Base-by-base conservation (phyloP, 352 stramenopile genomes). In the Globisporangium nunn region DNA sequence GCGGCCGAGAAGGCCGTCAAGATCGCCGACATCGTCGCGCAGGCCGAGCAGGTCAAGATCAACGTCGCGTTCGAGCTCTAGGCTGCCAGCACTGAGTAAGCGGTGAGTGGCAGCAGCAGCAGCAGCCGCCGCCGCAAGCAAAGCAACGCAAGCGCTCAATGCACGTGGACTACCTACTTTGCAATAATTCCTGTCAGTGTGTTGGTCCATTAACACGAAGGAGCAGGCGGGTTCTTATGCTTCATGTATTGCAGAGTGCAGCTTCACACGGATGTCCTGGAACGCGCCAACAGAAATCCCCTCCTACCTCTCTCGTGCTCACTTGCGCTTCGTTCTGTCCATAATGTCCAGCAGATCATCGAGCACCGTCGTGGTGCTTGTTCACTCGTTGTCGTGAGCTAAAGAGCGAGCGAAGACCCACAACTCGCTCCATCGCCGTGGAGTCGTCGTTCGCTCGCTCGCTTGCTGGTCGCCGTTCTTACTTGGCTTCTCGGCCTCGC, bases 1-100 rank as follows among this genome's bases (percentile, higher is more conserved):
- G 96, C 95, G 37, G 95, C 95, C 31, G 75, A 87, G 60, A 98
- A 98, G 83, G 96, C 96, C 29, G 96, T 99, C 52, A 90, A 92
- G 72, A 87, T 90, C 58, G 82, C 82, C 50, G 80, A 89, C 67
- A 92, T 92, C 55, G 80, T 92, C 48, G 65, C 71, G 57, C 76
- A 90, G 69, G 82, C 82, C 59, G 74, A 83, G 52, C 41, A 87
- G 61, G 80, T 81, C 46, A 75, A 91, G 55, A 72, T 92, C 69
- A 74, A 71, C 62, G 80, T 92, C 31, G 67, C 75, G 54, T 91
- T 91, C 53, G 73, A 88, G 58, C 68, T 80, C 51, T 78, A 76
- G 75, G 68, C 62, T n/a, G 52, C 50, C 29, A 61, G 53, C 57
- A 50, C 46, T 54, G 28, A 46, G 31, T 35, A 35, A 4, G 31